Percentiles rank a stretch among this genome's conserved stretches.
These are phyloP conservation scores for Mitragyna speciosa DNA, from an alignment of 257 asterid genomes.

Conservation along the genomic window DNA sequence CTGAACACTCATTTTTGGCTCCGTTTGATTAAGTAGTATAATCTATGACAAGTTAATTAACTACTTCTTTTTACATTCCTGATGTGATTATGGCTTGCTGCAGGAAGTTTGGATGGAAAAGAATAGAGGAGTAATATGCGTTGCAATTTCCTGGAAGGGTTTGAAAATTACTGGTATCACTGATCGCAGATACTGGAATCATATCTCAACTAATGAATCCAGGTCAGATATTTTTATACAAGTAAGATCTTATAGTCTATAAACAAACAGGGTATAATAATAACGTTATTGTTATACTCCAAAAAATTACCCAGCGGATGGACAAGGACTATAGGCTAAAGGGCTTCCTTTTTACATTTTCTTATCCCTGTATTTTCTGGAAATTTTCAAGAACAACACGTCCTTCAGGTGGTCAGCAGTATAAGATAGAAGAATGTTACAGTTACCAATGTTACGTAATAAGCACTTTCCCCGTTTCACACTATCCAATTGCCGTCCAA, in stretches of 20 bases:
- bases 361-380: not conserved
- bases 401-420: not conserved
- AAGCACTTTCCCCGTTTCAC: not conserved
- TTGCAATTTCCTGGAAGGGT: conserved; percentile 59
- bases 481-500: not conserved
- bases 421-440: not conserved
- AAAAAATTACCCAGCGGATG: too few relatives aligned
- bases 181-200: conserved; percentile 60
- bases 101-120: conserved; percentile 60
- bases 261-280: too few relatives aligned
- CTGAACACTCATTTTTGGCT: too few relatives aligned
- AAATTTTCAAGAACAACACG: not conserved
- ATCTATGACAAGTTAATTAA: too few relatives aligned
- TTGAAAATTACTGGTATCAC: conserved; percentile 54
- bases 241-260: not conserved
- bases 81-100: not conserved
- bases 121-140: conserved; percentile 42
- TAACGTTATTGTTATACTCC: too few relatives aligned
- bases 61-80: too few relatives aligned
- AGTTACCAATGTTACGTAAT: not conserved
- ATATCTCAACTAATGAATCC: conserved; percentile 48
- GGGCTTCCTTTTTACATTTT: not conserved
- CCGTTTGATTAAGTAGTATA: too few relatives aligned
- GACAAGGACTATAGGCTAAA: not conserved
- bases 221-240: conserved; percentile 32